Conservation (phyloP, 768 basidiomycete species). For the Floccularia luteovirens region DNA sequence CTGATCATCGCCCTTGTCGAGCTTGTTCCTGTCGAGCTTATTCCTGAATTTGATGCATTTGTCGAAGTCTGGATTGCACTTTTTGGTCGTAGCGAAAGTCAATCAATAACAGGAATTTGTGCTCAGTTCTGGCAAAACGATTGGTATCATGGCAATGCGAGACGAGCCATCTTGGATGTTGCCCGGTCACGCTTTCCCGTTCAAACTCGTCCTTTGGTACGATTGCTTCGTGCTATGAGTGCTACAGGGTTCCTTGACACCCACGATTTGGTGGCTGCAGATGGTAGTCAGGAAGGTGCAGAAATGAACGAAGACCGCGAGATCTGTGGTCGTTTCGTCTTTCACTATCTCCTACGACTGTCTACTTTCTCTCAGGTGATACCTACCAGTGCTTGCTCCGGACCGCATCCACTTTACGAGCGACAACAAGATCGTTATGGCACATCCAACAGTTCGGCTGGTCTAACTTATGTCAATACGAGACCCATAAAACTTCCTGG, state of each 20-base stretch:
- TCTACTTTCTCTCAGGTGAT: slow-evolving; percentile 72
- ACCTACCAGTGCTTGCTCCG: slow-evolving; percentile 51
- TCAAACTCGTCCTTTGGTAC: slow-evolving; percentile 60
- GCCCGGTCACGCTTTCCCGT: slow-evolving; percentile 80
- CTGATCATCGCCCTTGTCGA: slow-evolving; percentile 71
- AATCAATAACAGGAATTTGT: slow-evolving; percentile 61
- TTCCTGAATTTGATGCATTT: slow-evolving; percentile 65
- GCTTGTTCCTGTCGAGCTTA: slow-evolving; percentile 65
- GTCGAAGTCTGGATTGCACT: slow-evolving; percentile 75
- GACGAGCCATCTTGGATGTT: slow-evolving; percentile 78
- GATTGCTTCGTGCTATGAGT: slow-evolving; percentile 71
- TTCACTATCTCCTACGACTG: slow-evolving; percentile 67
- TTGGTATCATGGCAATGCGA: slow-evolving; percentile 56
- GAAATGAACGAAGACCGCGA: slow-evolving; percentile 39
- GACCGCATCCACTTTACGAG: slow-evolving; percentile 69
- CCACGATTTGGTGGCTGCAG: slow-evolving; percentile 53
- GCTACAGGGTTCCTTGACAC: slow-evolving; percentile 72
- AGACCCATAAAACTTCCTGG: slow-evolving; percentile 70
- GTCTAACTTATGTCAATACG: slow-evolving; percentile 56
- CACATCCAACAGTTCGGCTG: slow-evolving; percentile 34
- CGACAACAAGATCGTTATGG: slow-evolving; percentile 55
- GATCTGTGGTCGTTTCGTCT: slow-evolving; percentile 63
- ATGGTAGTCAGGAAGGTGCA: slow-evolving; percentile 31
- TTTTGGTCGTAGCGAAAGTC: slow-evolving; percentile 68
- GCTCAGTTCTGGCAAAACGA: slow-evolving; percentile 81